Evolutionary conservation across 2,329 filamentous ascomycete genomes (phyloP).

Genomic region (Gyromitra esculenta): DNA sequence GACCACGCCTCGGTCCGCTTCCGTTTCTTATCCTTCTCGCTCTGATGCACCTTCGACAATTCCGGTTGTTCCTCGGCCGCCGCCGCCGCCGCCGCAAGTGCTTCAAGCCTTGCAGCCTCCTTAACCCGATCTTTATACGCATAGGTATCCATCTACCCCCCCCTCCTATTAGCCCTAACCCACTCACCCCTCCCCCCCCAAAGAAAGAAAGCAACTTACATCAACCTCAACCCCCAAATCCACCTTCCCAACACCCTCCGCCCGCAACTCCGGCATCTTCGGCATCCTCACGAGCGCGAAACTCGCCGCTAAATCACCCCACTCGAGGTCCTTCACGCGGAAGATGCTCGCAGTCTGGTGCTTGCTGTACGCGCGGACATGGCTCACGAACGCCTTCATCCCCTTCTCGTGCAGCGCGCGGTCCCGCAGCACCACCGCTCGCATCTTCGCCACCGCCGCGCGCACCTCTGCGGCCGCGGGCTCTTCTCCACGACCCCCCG

Average conservation of each 20-base stretch:
- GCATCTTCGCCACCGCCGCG: slow-evolving; percentile 69
- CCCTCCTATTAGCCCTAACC: too few species aligned
- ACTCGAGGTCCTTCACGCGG: slow-evolving; percentile 80
- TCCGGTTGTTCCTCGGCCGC: not conserved
- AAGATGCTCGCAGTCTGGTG: slow-evolving; percentile 94
- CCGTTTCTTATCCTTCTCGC: slow-evolving; percentile 62
- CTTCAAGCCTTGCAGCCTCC: slow-evolving; percentile 72
- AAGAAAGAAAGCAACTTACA: slow-evolving; percentile 38
- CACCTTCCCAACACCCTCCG: slow-evolving; percentile 74
- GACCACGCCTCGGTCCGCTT: slow-evolving; percentile 56
- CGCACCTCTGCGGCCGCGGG: slow-evolving; percentile 65
- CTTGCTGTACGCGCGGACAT: slow-evolving; percentile 89
- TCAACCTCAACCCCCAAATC: slow-evolving; percentile 72
- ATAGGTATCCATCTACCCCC: slow-evolving; percentile 68
- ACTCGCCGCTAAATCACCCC: slow-evolving; percentile 79
- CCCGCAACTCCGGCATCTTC: slow-evolving; percentile 89
- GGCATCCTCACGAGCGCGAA: slow-evolving; percentile 90
- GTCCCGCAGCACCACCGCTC: slow-evolving; percentile 68
- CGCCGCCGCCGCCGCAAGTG: slow-evolving; percentile 60
- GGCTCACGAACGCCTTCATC: slow-evolving; percentile 90
- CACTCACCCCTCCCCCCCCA: not conserved
- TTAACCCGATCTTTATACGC: slow-evolving; percentile 76
- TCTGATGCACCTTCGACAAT: slow-evolving; percentile 39
- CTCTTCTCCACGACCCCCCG: not conserved
- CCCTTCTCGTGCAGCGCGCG: slow-evolving; percentile 83